Evolutionary conservation across 1,139 yeast genomes (phyloP).

Genomic region (Yamadazyma buinensis): DNA sequence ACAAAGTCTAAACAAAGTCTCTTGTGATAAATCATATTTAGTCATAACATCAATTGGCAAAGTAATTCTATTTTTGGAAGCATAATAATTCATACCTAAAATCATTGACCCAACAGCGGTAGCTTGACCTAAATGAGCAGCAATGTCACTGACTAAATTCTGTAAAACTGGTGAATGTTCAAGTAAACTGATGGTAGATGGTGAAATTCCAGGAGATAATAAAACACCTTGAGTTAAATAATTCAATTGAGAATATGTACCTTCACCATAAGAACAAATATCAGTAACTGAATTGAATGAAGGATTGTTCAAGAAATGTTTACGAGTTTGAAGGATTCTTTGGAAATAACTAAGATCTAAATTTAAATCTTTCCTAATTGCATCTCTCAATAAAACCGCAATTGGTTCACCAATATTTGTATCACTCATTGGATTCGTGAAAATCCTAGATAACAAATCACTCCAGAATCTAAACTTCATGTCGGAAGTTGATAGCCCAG

Average conservation of each 20-base stretch:
- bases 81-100: slow-evolving; percentile 59
- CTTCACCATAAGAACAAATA: slow-evolving; percentile 78
- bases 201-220: slow-evolving; percentile 56
- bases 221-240: slow-evolving; percentile 63
- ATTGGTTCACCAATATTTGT: slow-evolving; percentile 59
- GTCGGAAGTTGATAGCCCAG: slow-evolving; percentile 47
- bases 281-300: slow-evolving; percentile 51
- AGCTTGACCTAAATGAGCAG: slow-evolving; percentile 84
- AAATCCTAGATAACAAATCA: slow-evolving; percentile 44
- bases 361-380: slow-evolving; percentile 46
- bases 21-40: slow-evolving; percentile 57
- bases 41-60: slow-evolving; percentile 65
- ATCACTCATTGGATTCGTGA: slow-evolving; percentile 35
- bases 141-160: slow-evolving; percentile 50
- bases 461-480: slow-evolving; percentile 63
- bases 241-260: slow-evolving; percentile 70
- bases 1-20: slow-evolving; percentile 48
- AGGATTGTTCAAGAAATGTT: slow-evolving; percentile 45
- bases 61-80: slow-evolving; percentile 48
- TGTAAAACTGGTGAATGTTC: slow-evolving; percentile 45
- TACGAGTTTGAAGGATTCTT: slow-evolving; percentile 61
- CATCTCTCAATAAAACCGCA: slow-evolving; percentile 52
- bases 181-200: slow-evolving; percentile 49
- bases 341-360: slow-evolving; percentile 53
- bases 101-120: slow-evolving; percentile 67